Evolutionary conservation across 306 rosid species (phyloP).

Genomic region (Cicer cuneatum): DNA sequence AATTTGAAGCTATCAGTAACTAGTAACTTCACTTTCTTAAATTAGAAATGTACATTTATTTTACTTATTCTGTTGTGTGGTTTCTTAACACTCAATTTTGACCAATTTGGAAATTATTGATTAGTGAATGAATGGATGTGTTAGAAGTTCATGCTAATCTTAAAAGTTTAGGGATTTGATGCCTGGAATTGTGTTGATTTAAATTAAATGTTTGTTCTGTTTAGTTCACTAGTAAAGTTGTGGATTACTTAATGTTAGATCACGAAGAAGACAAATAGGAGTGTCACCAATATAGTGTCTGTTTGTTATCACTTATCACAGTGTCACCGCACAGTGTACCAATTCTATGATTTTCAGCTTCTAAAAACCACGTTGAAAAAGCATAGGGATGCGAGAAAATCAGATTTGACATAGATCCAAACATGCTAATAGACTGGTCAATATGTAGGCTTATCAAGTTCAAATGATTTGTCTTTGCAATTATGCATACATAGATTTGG

Average conservation of each 20-base stretch:
- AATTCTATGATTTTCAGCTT: too few species aligned
- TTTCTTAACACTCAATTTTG: conserved; percentile 26
- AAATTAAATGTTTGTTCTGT: conserved; percentile 38
- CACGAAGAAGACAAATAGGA: conserved; percentile 28
- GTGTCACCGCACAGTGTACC: too few species aligned
- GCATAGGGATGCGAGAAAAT: too few species aligned
- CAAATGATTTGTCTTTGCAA: conserved; percentile 20
- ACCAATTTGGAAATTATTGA: conserved; percentile 25
- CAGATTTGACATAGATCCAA: too few species aligned
- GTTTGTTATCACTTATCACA: too few species aligned
- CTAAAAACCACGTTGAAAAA: too few species aligned
- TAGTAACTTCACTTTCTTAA: conserved; percentile 35
- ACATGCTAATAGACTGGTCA: too few species aligned
- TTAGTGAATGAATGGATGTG: conserved; percentile 36
- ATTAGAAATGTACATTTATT: conserved; percentile 35
- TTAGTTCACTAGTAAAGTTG: conserved; percentile 18
- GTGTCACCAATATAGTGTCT: background rate
- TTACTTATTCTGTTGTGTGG: conserved; percentile 8
- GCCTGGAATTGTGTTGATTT: conserved; percentile 39
- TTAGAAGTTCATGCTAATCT: background rate
- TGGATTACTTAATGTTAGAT: conserved; percentile 37
- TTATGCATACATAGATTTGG: conserved; percentile 24
- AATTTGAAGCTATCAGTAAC: conserved; percentile 31
- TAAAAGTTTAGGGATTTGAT: conserved; percentile 24
- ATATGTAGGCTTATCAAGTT: conserved; percentile 31